These are phyloP conservation scores for Meyerozyma smithsonii DNA, from an alignment of 1,139 yeast species.

Conservation along the genomic window DNA sequence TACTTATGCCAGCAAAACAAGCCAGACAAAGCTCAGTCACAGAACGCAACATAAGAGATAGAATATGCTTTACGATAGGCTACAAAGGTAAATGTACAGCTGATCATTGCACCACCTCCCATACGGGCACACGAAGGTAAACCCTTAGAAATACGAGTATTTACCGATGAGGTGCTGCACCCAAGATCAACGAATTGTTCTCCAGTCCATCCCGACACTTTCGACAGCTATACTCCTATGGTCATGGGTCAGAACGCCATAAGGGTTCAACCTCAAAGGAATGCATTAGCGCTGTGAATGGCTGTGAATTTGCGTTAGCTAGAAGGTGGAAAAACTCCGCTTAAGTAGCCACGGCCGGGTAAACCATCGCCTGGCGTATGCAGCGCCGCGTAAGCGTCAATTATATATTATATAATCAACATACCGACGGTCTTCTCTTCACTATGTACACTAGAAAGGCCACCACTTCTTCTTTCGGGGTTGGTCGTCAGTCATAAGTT, in stretches of 20 bases:
- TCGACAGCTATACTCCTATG: conserved; percentile 52
- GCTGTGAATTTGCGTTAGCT: conserved; percentile 66
- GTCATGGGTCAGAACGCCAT: conserved; percentile 78
- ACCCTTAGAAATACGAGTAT: conserved; percentile 56
- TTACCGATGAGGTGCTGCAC: conserved; percentile 70
- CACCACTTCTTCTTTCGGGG: conserved; percentile 21
- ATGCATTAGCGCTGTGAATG: conserved; percentile 62
- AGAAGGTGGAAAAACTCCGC: not conserved
- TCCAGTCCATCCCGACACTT: conserved; percentile 53
- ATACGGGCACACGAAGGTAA: conserved; percentile 83
- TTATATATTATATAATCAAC: too few species aligned
- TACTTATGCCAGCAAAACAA: too few species aligned
- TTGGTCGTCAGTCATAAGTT: conserved; percentile 30
- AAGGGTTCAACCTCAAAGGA: conserved; percentile 74
- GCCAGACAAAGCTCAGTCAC: too few species aligned
- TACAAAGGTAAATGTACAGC: conserved; percentile 40
- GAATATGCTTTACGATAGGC: too few species aligned
- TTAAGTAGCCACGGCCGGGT: not conserved
- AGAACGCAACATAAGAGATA: too few species aligned
- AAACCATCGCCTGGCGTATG: too few species aligned
- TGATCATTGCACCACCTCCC: conserved; percentile 78
- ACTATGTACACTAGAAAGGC: conserved; percentile 15
- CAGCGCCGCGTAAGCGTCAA: too few species aligned
- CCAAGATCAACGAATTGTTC: conserved; percentile 68
- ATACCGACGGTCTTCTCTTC: not conserved